A percentile compares a stretch with the other conserved stretches of the same genome.
Conservation (phyloP, 257 asterid species). For the Solanum etuberosum region DNA sequence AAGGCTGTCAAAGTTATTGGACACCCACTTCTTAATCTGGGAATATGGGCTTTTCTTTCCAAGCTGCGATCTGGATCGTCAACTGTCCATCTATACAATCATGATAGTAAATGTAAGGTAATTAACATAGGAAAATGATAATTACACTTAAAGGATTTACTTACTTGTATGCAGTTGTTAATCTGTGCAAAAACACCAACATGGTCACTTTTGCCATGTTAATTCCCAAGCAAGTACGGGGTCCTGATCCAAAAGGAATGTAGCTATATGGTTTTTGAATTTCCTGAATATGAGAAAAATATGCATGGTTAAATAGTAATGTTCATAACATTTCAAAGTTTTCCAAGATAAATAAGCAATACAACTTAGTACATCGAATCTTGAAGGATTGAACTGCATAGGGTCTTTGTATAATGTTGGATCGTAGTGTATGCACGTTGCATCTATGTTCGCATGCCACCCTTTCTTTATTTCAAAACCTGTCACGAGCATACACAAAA, state of each 20-base stretch:
- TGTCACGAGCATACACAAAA: constrained; percentile 2
- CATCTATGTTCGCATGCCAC: constrained; percentile 54
- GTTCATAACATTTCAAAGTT: not conserved
- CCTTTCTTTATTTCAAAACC: constrained; percentile 57
- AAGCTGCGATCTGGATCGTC: constrained; percentile 43
- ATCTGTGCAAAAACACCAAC: constrained; percentile 41
- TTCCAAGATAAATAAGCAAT: not conserved
- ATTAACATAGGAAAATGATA: not conserved
- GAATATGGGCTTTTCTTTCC: constrained; percentile 42
- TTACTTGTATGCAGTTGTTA: constrained; percentile 43
- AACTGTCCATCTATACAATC: constrained; percentile 38
- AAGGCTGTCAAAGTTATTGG: constrained; percentile 39
- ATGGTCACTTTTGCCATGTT: constrained; percentile 54
- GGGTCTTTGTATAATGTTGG: constrained; percentile 37
- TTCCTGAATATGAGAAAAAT: constrained; percentile 23
- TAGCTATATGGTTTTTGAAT: constrained; percentile 48
- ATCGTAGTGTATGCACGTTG: constrained; percentile 50
- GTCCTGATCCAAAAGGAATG: constrained; percentile 56
- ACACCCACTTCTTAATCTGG: constrained; percentile 51
- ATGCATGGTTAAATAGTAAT: not conserved
- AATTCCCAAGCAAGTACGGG: constrained; percentile 55
- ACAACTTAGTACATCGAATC: constrained; percentile 38
- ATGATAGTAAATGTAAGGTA: not conserved
- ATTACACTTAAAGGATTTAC: not conserved
- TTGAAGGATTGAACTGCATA: constrained; percentile 41